Conservation (phyloP, 2,329 filamentous ascomycete species). For the Phialophora chinensis region DNA sequence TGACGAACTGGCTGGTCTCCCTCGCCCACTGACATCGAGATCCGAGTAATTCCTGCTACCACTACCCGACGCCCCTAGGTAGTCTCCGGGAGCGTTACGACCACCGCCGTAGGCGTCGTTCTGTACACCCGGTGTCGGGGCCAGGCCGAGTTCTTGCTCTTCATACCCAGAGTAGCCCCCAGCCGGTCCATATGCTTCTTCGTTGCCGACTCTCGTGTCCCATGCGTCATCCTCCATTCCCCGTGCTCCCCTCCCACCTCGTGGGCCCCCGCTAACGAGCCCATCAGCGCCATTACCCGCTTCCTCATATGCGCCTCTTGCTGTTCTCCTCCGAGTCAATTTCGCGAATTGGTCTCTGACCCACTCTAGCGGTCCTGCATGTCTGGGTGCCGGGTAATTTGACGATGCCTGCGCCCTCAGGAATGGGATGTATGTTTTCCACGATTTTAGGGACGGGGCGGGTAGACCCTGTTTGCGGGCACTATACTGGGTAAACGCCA, state of each 20-base stretch:
- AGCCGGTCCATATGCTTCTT: constrained; percentile 56
- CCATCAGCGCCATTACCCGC: constrained; percentile 48
- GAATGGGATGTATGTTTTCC: constrained; percentile 73
- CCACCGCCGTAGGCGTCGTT: constrained; percentile 53
- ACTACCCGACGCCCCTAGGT: constrained; percentile 49
- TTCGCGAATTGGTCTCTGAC: constrained; percentile 68
- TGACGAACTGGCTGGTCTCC: constrained; percentile 47
- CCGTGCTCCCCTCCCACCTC: constrained; percentile 57
- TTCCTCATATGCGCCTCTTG: constrained; percentile 73
- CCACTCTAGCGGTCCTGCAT: constrained; percentile 74
- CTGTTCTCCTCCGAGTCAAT: constrained; percentile 70
- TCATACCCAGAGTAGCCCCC: constrained; percentile 69
- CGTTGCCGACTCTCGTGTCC: constrained; percentile 78
- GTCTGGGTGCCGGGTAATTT: constrained; percentile 60
- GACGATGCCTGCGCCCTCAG: constrained; percentile 49
- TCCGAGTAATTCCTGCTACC: constrained; percentile 42
- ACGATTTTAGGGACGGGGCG: constrained; percentile 52
- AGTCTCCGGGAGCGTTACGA: constrained; percentile 36
- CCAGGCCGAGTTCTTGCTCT: constrained; percentile 72
- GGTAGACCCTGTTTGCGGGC: constrained; percentile 77
- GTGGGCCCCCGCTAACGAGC: constrained; percentile 49
- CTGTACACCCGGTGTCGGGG: constrained; percentile 43
- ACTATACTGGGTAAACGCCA: constrained; percentile 73
- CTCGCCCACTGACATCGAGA: constrained; percentile 47
- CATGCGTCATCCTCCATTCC: constrained; percentile 84